Conservation (phyloP, 441 rosid species). For the Geranium incanum region DNA sequence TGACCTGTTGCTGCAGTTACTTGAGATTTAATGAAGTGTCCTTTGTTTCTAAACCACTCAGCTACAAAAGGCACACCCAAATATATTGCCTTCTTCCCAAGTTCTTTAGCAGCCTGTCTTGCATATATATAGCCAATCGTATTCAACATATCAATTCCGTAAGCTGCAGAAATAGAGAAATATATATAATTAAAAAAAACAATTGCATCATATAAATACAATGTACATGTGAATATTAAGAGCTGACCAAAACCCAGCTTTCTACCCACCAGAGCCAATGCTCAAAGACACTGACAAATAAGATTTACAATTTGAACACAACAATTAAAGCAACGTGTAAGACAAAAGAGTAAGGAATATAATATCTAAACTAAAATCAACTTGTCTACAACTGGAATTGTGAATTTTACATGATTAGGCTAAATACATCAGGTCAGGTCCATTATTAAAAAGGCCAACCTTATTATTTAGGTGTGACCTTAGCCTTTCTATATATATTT, state of each 20-base stretch:
- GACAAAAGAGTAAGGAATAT: no score
- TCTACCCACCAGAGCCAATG: no score
- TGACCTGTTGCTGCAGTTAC: conserved; percentile 94
- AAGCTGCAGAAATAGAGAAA: conserved; percentile 48
- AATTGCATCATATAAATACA: conserved; percentile 4
- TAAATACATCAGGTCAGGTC: no score
- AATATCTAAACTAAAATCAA: no score
- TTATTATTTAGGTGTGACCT: no score
- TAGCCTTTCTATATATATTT: no score
- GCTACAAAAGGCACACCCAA: conserved; percentile 85
- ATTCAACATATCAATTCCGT: conserved; percentile 84
- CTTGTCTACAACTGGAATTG: no score
- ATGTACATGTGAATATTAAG: background rate
- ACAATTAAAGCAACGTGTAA: no score
- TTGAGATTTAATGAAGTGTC: conserved; percentile 87
- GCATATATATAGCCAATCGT: conserved; percentile 90
- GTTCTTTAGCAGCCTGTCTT: conserved; percentile 93
- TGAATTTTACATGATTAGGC: no score
- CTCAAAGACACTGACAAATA: no score
- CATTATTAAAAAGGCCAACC: no score
- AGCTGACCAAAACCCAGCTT: background rate
- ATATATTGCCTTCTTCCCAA: conserved; percentile 77
- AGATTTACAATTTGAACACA: no score
- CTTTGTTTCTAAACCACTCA: conserved; percentile 97
- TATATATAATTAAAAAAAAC: conserved; percentile 6